Evolutionary conservation across 2,329 filamentous ascomycete species (phyloP).

Genomic region (Coniella vitis): DNA sequence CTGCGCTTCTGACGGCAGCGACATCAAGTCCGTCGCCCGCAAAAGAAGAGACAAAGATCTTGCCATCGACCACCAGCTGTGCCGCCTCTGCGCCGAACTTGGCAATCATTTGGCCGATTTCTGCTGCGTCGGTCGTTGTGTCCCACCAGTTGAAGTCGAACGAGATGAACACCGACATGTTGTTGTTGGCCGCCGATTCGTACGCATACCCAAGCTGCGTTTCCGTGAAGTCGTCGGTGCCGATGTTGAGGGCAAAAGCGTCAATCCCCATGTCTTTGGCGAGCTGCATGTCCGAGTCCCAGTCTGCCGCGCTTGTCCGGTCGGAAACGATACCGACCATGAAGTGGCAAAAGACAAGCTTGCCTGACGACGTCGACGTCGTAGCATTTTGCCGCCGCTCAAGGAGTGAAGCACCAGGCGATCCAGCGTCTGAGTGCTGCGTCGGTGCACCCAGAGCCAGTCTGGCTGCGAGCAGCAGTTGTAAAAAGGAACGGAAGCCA

Average conservation of each 20-base stretch:
- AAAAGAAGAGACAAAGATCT: conserved; percentile 48
- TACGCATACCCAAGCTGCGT: conserved; percentile 42
- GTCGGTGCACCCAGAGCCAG: conserved; percentile 4
- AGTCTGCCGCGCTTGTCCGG: conserved; percentile 14
- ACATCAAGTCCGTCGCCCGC: conserved; percentile 40
- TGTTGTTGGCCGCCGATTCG: conserved; percentile 36
- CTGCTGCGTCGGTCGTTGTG: conserved; percentile 25
- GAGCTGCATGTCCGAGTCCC: conserved; percentile 14
- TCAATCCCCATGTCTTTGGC: conserved; percentile 22
- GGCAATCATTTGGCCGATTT: conserved; percentile 38
- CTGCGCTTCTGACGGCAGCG: conserved; percentile 31
- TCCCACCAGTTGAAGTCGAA: conserved; percentile 33
- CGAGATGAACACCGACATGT: conserved; percentile 50
- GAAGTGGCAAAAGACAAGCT: conserved; percentile 16
- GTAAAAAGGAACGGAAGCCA: conserved; percentile 5
- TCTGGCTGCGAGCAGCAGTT: conserved; percentile 6
- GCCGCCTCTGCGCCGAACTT: conserved; percentile 35
- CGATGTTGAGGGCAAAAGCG: conserved; percentile 26
- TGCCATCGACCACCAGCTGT: conserved; percentile 42
- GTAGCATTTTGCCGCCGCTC: conserved; percentile 3
- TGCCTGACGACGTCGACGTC: conserved; percentile 6
- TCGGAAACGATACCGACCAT: conserved; percentile 16
- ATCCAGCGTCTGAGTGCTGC: conserved; percentile 1
- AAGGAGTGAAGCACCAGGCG: background rate
- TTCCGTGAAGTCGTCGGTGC: conserved; percentile 33